Percentiles rank a stretch among this genome's conserved stretches.
These are phyloP conservation scores for Aplosporella prunicola DNA, from an alignment of 2,329 filamentous ascomycete species.

Conservation along the genomic window DNA sequence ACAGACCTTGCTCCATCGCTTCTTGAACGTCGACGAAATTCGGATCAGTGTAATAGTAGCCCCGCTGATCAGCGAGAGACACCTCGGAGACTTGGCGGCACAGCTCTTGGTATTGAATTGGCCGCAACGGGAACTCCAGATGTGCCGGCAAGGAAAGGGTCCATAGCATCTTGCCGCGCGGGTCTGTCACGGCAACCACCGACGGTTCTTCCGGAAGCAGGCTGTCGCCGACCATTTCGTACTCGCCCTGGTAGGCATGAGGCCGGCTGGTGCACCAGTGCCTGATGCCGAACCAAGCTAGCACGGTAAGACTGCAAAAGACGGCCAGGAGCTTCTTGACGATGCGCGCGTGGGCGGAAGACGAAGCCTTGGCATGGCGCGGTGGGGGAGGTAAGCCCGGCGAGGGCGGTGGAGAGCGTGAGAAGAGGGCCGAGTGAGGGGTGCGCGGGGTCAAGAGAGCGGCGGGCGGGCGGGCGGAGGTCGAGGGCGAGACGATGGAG, in stretches of 20 bases:
- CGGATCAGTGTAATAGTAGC: conserved; percentile 54
- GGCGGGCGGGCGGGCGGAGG: conserved; percentile 23
- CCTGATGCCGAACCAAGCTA: conserved; percentile 16
- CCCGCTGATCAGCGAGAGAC: conserved; percentile 38
- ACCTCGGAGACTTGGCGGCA: conserved; percentile 59
- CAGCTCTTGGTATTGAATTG: conserved; percentile 59
- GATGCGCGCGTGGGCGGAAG: conserved; percentile 45
- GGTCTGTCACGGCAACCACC: conserved; percentile 60
- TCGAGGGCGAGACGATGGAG: conserved; percentile 34
- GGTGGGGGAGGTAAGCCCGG: conserved; percentile 61
- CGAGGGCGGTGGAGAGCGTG: conserved; percentile 60
- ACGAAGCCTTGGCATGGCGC: conserved; percentile 52
- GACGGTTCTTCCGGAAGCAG: conserved; percentile 62
- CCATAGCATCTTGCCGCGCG: conserved; percentile 59
- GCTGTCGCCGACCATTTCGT: conserved; percentile 59
- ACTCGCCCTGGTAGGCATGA: conserved; percentile 33
- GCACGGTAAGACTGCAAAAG: conserved; percentile 36
- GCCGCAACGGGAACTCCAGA: conserved; percentile 56
- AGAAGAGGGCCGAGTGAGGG: conserved; percentile 40
- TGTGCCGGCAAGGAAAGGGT: conserved; percentile 68
- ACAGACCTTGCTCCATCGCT: conserved; percentile 54
- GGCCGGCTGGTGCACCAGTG: conserved; percentile 3
- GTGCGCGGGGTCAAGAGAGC: conserved; percentile 26
- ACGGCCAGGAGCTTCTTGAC: conserved; percentile 49
- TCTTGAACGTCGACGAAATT: conserved; percentile 68